Base-by-base conservation (phyloP, 192 early-diverging fungal species). In the Martensiomyces pterosporus region DNA sequence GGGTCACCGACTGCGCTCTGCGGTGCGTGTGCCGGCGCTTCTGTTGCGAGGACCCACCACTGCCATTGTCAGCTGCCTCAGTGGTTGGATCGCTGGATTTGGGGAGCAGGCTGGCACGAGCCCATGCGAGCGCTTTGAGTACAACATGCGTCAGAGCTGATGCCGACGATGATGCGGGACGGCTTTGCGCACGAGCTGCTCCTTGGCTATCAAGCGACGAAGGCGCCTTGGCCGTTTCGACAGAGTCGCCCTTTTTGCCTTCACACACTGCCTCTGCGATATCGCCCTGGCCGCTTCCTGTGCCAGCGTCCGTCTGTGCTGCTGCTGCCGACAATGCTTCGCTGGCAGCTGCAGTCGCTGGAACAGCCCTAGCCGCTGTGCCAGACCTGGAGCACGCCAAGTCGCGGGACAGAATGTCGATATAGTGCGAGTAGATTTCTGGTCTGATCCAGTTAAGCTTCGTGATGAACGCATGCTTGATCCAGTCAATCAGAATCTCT, bases 391-490 rank as follows among this genome's bases (percentile, higher is more conserved):
- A 55, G 49, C 69, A 65, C 2, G 87, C 81, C 25, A 99, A 53
- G 65, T 97, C 96, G 43, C 85, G 76, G 52, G 91, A 92, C 24
- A 99, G 64, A 35, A 93, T 83, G 50, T 94, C 92, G 3, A 82
- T 78, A 57, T 88, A 99, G 39, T 83, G 80, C 9, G 75, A 80
- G 69, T 99, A 99, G 1, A 97, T 83, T 22, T 83, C 80, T 3
- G 92, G 88, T 21, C 87, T 64, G 50, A 97, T 89, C 51, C 88
- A 85, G 66, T 99, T 99, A 66, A 97, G 95, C 55, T 97, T 97
- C 10, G 89, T 90, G 39, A 99, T 91, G 63, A 99, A 99, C 0
- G 97, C 90, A 65, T 99, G 97, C 67, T 99, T 99, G 45, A 97
- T 67, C 90, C 93, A 97, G 64, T 99, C 94, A 5, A 97, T 92